A percentile compares a stretch with the other conserved stretches of the same genome.
Evolutionary conservation across 768 basidiomycete genomes (phyloP).

Genomic region (Podaxis carcinomalis): DNA sequence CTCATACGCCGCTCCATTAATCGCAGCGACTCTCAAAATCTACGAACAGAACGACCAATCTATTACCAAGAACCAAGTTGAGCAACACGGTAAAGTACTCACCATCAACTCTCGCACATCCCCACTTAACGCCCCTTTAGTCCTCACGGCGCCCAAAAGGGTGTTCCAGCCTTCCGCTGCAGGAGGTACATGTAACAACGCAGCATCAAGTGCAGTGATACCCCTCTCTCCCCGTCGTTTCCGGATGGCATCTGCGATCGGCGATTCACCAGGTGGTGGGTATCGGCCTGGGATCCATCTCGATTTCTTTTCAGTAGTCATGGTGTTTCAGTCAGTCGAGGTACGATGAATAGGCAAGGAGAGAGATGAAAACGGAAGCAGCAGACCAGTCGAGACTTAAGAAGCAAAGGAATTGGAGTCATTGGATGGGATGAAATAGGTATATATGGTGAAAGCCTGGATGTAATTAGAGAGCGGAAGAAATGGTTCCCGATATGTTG

Average conservation of each 20-base stretch:
- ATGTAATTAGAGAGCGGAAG: not conserved
- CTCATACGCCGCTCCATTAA: constrained; percentile 47
- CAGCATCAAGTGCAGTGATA: constrained; percentile 45
- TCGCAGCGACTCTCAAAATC: constrained; percentile 48
- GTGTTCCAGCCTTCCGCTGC: constrained; percentile 49
- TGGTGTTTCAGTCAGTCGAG: not conserved
- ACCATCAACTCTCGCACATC: constrained; percentile 52
- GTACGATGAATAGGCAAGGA: no score
- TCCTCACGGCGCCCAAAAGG: constrained; percentile 45
- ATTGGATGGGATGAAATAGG: not conserved
- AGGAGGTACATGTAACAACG: constrained; percentile 43
- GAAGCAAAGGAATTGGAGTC: not conserved
- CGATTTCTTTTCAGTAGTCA: constrained; percentile 21
- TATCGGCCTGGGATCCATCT: constrained; percentile 40
- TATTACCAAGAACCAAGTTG: no score
- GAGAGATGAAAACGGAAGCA: not conserved
- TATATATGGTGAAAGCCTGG: not conserved
- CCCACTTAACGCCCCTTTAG: constrained; percentile 40
- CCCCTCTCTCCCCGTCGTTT: constrained; percentile 44
- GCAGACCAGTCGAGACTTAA: not conserved
- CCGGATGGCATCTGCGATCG: constrained; percentile 45
- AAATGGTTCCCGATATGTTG: not conserved
- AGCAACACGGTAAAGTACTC: constrained; percentile 7
- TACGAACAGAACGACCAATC: constrained; percentile 13
- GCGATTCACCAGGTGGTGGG: constrained; percentile 37